Evolutionary conservation across 2,329 filamentous ascomycete genomes (phyloP).

Genomic region (Botrytis paeoniae): DNA sequence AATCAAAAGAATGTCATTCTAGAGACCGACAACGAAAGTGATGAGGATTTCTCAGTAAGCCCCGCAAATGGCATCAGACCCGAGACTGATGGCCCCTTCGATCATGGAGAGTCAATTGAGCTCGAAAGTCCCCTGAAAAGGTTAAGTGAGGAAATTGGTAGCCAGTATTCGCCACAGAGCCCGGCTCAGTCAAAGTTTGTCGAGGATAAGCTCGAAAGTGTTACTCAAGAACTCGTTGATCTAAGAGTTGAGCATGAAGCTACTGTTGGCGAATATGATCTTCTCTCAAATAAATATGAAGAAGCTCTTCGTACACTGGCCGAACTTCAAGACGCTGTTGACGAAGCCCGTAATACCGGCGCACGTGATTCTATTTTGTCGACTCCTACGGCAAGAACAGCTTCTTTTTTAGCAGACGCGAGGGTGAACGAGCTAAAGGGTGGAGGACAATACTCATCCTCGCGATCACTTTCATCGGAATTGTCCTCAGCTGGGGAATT

Average conservation of each 20-base stretch:
- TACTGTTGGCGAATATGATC: conserved; percentile 75
- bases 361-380: conserved; percentile 56
- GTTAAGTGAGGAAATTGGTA: conserved; percentile 36
- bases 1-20: conserved; percentile 55
- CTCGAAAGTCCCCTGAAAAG: conserved; percentile 37
- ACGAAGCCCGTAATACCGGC: conserved; percentile 65
- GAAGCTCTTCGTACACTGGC: conserved; percentile 78
- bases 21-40: conserved; percentile 43
- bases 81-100: conserved; percentile 36
- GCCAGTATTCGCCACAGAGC: conserved; percentile 50
- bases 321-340: conserved; percentile 79
- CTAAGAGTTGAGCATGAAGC: conserved; percentile 87
- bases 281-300: conserved; percentile 85
- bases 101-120: conserved; percentile 40
- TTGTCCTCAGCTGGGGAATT: conserved; percentile 83
- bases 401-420: conserved; percentile 81
- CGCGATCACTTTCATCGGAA: conserved; percentile 90
- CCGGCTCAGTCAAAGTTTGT: conserved; percentile 82
- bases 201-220: conserved; percentile 85
- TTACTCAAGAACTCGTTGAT: conserved; percentile 88
- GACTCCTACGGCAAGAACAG: conserved; percentile 54
- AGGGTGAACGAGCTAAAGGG: conserved; percentile 69
- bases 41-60: conserved; percentile 24
- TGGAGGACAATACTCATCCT: conserved; percentile 67
- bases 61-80: conserved; percentile 27